Evolutionary conservation across 2,329 filamentous ascomycete species (phyloP).

Genomic region (Seiridium unicorne): DNA sequence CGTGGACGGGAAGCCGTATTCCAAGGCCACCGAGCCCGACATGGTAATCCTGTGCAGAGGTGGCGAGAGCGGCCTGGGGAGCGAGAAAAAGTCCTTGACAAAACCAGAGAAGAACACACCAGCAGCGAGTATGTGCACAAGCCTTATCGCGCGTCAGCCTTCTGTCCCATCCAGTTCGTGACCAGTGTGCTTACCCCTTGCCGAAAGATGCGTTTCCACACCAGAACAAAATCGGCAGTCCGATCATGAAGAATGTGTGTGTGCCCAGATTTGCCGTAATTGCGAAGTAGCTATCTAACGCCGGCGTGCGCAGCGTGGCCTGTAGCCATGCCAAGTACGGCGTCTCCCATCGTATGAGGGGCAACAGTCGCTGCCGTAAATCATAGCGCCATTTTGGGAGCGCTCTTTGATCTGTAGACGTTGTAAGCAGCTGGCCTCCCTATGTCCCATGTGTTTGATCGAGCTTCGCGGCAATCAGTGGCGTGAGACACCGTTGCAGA

Average conservation of each 20-base stretch:
- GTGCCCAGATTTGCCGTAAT: conserved; percentile 95
- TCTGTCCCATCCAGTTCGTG: too few species aligned
- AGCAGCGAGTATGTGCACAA: conserved; percentile 73
- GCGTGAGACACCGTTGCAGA: not conserved
- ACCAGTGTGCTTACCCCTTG: conserved; percentile 65
- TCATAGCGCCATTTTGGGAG: conserved; percentile 87
- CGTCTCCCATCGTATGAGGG: conserved; percentile 90
- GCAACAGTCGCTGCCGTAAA: conserved; percentile 77
- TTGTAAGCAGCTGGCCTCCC: not conserved
- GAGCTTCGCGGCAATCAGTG: not conserved
- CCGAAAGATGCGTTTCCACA: conserved; percentile 83
- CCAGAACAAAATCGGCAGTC: conserved; percentile 94
- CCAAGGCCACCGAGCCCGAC: conserved; percentile 91
- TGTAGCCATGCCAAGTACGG: conserved; percentile 89
- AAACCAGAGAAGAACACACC: conserved; percentile 90
- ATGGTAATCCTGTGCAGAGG: conserved; percentile 94
- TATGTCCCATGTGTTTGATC: not conserved
- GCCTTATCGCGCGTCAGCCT: conserved; percentile 35
- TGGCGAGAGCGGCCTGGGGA: conserved; percentile 88
- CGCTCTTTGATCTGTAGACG: conserved; percentile 67
- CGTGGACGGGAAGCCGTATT: conserved; percentile 96
- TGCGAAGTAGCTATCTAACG: conserved; percentile 94
- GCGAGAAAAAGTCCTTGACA: conserved; percentile 88
- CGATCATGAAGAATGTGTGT: conserved; percentile 98
- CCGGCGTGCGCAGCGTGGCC: conserved; percentile 72